Evolutionary conservation across 148 eudicot species (phyloP).

Genomic region (Amaranthus hypochondriacus): DNA sequence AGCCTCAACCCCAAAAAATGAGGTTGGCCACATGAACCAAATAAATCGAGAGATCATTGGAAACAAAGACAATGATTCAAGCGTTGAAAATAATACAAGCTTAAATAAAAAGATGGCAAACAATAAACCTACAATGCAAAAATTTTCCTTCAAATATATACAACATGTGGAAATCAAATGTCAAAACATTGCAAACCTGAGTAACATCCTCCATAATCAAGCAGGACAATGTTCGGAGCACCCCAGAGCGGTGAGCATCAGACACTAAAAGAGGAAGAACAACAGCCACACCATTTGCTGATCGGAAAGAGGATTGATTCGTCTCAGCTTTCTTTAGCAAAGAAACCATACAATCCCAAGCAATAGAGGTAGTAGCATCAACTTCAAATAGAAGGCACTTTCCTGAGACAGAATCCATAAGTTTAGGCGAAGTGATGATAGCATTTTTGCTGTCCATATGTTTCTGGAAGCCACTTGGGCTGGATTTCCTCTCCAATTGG

Average conservation of each 20-base stretch:
- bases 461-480: conserved; percentile 72
- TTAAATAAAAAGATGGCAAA: background rate
- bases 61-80: too few species aligned
- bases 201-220: conserved; percentile 75
- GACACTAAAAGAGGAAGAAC: conserved; percentile 83
- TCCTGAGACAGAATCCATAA: conserved; percentile 84
- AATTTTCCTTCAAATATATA: background rate
- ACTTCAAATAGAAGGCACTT: conserved; percentile 79
- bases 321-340: conserved; percentile 90
- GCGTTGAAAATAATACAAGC: background rate
- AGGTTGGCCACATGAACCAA: too few species aligned
- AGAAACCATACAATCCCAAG: conserved; percentile 97
- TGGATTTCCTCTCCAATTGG: conserved; percentile 48
- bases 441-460: conserved; percentile 78
- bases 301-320: conserved; percentile 87
- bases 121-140: background rate
- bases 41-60: too few species aligned
- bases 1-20: too few species aligned
- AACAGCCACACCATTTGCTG: conserved; percentile 74
- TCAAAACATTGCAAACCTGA: conserved; percentile 52
- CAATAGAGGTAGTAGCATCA: conserved; percentile 61
- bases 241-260: conserved; percentile 87
- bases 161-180: background rate
- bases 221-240: conserved; percentile 82
- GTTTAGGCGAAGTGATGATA: conserved; percentile 86